Evolutionary conservation across 2,329 filamentous ascomycete species (phyloP), one percentile per base, ranked within the genome.

Genomic region (Rutstroemia sydowiana): DNA sequence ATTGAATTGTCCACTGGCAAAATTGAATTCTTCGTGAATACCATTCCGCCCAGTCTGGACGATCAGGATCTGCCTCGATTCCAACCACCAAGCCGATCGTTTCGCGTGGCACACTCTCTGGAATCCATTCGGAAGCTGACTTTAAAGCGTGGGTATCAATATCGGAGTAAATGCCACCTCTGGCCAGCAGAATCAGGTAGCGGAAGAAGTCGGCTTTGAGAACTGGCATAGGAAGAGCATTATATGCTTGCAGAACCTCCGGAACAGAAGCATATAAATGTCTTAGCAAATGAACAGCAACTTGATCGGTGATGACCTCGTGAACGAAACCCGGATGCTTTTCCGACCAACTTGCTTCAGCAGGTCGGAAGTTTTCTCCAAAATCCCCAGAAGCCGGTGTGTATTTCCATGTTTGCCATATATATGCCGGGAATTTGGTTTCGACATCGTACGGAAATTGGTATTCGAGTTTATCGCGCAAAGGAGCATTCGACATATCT

Each of bases 331-430:
- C 84, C 0, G 91, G 92, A 68, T 98, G 90, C 63, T 85, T 73
- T 60, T 87, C 78, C 8, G 88, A 85, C 93, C 93, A 98, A 56
- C 87, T 90, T 13, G 88, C 87, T 71, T 97, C 93, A 54, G 89
- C 78, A 43, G 87, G 82, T 56, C 91, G 84, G 66, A 95, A 91
- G 18, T 75, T 72, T 56, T 85, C 81, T 10, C 70, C 71, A 66
- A 98, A 98, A 56, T 87, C 77, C 46, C 81, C 76, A 20, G 88
- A 86, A 1, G 84, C 79, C 0, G 92, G 91, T 1, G 82, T 87
- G 64, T 82, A 85, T 69, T 95, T 96, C 93, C 93, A 98, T 13
- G 93, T 98, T 75, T 98, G 93, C 93, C 93, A 98, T 66, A 98
- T 95, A 74, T 95, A 97, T 52, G 90, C 91, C 3, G 93, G 93